phyloP scores from a whole-genome alignment of 495 filamentous ascomycete species.

The Aspergillus homomorphus region DNA sequence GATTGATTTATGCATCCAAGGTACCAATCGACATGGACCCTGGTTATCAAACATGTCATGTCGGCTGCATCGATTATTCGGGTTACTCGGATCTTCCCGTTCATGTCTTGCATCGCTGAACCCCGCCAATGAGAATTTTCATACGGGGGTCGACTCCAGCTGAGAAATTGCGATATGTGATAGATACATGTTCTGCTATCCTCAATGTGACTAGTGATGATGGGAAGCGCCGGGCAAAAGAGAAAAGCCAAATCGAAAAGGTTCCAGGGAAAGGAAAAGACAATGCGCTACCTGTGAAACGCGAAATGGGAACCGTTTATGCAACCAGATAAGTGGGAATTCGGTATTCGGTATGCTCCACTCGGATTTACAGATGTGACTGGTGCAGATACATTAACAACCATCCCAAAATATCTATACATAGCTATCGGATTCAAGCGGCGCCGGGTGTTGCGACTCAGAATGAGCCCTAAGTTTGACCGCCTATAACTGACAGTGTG shows the following conservation, averaged over 20 bases:
- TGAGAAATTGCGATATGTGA: slow-evolving; percentile 6
- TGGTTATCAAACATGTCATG: slow-evolving; percentile 25
- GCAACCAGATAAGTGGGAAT: slow-evolving; percentile 13
- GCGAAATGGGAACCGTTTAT: slow-evolving; percentile 19
- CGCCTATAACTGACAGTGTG: slow-evolving; percentile 9
- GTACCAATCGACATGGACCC: slow-evolving; percentile 13
- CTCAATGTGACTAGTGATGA: slow-evolving; percentile 7
- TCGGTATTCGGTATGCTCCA: slow-evolving; percentile 10
- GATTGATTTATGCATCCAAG: slow-evolving; percentile 21
- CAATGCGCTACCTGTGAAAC: background rate
- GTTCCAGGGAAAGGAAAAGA: slow-evolving; percentile 6
- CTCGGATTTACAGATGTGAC: slow-evolving; percentile 15
- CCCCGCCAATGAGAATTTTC: slow-evolving; percentile 10
- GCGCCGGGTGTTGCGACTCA: background rate
- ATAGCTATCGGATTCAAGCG: background rate
- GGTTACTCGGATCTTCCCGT: slow-evolving; percentile 26
- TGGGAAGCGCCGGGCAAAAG: slow-evolving; percentile 4
- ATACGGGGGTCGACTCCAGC: slow-evolving; percentile 6
- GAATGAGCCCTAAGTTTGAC: background rate
- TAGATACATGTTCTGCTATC: slow-evolving; percentile 17
- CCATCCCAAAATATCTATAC: background rate
- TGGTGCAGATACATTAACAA: slow-evolving; percentile 9
- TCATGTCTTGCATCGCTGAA: slow-evolving; percentile 23
- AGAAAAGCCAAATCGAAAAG: slow-evolving; percentile 9
- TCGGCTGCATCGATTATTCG: slow-evolving; percentile 11